Conservation (phyloP, 2,329 filamentous ascomycete genomes). For the Claviceps spartinae region DNA sequence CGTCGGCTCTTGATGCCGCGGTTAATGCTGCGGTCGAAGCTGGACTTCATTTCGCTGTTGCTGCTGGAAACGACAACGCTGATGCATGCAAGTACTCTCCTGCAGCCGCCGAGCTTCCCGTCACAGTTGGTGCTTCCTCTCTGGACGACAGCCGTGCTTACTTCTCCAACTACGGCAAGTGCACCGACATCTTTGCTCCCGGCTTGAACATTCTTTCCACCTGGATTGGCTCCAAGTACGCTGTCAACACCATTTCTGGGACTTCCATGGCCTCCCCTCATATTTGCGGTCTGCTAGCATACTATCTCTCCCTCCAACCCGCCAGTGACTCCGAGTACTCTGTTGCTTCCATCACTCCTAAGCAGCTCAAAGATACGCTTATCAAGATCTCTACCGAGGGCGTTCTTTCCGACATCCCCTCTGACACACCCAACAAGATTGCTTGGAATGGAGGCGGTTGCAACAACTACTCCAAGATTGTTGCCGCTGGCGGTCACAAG, state of each 20-base stretch:
- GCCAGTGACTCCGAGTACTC: constrained; percentile 80
- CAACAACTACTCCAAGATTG: constrained; percentile 77
- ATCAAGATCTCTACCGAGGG: constrained; percentile 70
- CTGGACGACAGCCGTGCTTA: constrained; percentile 92
- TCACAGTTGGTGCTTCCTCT: constrained; percentile 92
- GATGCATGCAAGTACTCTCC: constrained; percentile 99
- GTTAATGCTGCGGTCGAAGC: constrained; percentile 87
- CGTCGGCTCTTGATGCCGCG: constrained; percentile 73
- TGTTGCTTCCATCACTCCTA: constrained; percentile 77
- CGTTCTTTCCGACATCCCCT: constrained; percentile 68
- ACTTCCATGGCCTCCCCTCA: constrained; percentile 99
- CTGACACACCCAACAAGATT: constrained; percentile 82
- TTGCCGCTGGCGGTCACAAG: constrained; percentile 60
- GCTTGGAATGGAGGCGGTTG: constrained; percentile 98
- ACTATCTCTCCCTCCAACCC: constrained; percentile 94
- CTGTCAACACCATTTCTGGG: constrained; percentile 97
- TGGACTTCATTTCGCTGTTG: constrained; percentile 94
- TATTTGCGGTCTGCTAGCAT: constrained; percentile 89
- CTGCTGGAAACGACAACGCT: constrained; percentile 96
- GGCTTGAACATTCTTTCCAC: constrained; percentile 95
- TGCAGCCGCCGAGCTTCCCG: constrained; percentile 76
- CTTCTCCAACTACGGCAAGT: constrained; percentile 99
- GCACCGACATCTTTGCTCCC: constrained; percentile 97
- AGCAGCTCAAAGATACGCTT: constrained; percentile 83
- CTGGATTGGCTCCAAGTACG: constrained; percentile 94